These are phyloP conservation scores for Termitomyces sp. DNA, from an alignment of 768 basidiomycete genomes.

Conservation along the genomic window DNA sequence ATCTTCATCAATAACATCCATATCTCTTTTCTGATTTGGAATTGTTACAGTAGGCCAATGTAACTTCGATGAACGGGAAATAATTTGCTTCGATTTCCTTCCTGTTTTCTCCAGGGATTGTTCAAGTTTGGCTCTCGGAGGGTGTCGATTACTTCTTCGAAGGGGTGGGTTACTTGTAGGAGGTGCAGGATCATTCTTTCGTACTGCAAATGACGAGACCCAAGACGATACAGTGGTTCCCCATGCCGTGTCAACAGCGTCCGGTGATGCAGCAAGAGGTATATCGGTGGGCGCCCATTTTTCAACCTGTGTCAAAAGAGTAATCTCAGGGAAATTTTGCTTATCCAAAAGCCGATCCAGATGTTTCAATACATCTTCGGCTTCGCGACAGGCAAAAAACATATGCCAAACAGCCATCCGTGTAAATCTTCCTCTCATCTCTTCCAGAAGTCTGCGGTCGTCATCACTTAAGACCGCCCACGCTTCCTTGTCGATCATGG, in stretches of 20 bases:
- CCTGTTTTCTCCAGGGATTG: neutral
- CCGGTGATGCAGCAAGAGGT: neutral
- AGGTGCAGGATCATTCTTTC: no score
- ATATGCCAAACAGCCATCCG: slow-evolving; percentile 8
- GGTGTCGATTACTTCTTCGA: neutral
- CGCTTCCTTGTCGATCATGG: neutral
- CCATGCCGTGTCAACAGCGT: neutral
- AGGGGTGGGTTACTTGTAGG: neutral
- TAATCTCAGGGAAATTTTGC: neutral
- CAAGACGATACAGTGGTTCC: neutral
- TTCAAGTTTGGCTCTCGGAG: neutral
- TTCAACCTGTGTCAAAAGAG: neutral
- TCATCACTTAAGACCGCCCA: neutral
- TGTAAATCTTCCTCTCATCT: neutral
- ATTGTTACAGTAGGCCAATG: neutral
- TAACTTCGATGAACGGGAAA: neutral
- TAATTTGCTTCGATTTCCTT: no score
- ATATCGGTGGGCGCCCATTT: neutral
- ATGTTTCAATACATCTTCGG: slow-evolving; percentile 3
- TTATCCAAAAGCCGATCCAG: neutral
- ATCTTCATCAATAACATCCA: neutral
- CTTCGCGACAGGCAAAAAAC: slow-evolving; percentile 2
- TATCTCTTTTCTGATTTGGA: neutral
- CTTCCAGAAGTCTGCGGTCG: neutral
- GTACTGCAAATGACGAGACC: neutral